Evolutionary conservation across 768 basidiomycete species (phyloP).

Genomic region (Lenzites betulinus): DNA sequence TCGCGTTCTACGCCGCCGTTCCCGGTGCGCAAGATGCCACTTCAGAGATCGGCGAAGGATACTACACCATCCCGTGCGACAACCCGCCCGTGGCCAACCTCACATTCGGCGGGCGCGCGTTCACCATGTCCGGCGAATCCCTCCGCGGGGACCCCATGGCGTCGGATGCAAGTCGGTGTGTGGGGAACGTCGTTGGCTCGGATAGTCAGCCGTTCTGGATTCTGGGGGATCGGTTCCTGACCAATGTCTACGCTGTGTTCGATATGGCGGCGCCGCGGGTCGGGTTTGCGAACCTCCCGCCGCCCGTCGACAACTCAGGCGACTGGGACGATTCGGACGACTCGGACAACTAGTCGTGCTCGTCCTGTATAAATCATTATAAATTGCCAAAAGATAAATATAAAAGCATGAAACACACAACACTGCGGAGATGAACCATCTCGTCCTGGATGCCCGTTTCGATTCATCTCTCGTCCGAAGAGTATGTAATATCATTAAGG

Average conservation of each 20-base stretch:
- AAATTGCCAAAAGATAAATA: no score
- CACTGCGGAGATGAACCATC: no score
- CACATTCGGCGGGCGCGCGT: slow-evolving; percentile 41
- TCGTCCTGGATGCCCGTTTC: no score
- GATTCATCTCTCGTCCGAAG: no score
- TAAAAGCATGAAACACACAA: no score
- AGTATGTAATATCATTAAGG: no score
- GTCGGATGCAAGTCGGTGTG: slow-evolving; percentile 35
- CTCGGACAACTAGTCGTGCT: not conserved
- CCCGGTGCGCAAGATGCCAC: slow-evolving; percentile 31
- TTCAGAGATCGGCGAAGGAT: slow-evolving; percentile 31
- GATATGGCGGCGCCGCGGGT: slow-evolving; percentile 19
- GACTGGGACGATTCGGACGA: not conserved
- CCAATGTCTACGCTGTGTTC: slow-evolving; percentile 43
- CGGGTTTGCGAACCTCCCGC: slow-evolving; percentile 20
- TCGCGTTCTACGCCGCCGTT: slow-evolving; percentile 33
- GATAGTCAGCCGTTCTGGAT: slow-evolving; percentile 32
- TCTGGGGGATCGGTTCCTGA: slow-evolving; percentile 44
- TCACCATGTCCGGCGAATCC: slow-evolving; percentile 36
- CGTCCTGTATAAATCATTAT: no score
- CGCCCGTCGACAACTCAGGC: not conserved
- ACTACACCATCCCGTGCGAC: slow-evolving; percentile 44
- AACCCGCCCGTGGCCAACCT: slow-evolving; percentile 33
- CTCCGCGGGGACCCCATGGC: slow-evolving; percentile 47
- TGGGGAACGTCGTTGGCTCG: slow-evolving; percentile 38